phyloP scores from a whole-genome alignment of 2,329 filamentous ascomycete species.

The Sclerotinia borealis region DNA sequence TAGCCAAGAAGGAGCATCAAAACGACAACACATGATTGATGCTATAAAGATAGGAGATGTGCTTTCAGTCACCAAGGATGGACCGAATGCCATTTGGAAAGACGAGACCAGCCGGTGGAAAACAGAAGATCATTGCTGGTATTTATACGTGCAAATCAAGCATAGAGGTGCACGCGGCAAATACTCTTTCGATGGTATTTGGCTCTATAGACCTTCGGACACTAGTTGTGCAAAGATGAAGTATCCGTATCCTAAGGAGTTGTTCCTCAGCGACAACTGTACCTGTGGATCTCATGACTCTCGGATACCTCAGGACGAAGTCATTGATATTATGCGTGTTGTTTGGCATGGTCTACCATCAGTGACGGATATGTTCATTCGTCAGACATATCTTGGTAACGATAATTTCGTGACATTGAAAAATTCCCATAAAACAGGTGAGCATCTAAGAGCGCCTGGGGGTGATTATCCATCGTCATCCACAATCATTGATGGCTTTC shows the following conservation, averaged over 20 bases:
- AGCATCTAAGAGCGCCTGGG: slow-evolving; percentile 28
- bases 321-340: slow-evolving; percentile 52
- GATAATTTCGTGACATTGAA: slow-evolving; percentile 57
- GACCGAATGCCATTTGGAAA: slow-evolving; percentile 50
- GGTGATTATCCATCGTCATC: not conserved
- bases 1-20: not conserved
- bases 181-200: slow-evolving; percentile 56
- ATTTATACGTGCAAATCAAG: slow-evolving; percentile 60
- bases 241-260: slow-evolving; percentile 66
- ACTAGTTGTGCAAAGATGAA: slow-evolving; percentile 62
- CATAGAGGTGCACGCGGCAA: slow-evolving; percentile 34
- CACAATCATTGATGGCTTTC: slow-evolving; percentile 32
- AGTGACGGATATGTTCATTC: slow-evolving; percentile 54
- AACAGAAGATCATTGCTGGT: slow-evolving; percentile 52
- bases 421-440: slow-evolving; percentile 49
- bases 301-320: slow-evolving; percentile 47
- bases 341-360: slow-evolving; percentile 48
- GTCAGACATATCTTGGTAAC: slow-evolving; percentile 59
- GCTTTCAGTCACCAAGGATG: slow-evolving; percentile 40
- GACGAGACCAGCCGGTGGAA: slow-evolving; percentile 40
- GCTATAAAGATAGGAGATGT: slow-evolving; percentile 46
- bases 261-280: slow-evolving; percentile 73
- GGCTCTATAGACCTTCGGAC: slow-evolving; percentile 67
- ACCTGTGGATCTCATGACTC: slow-evolving; percentile 44
- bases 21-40: slow-evolving; percentile 37